Evolutionary conservation across 805 yeast species (phyloP).

Genomic region (Starmerella cellae): DNA sequence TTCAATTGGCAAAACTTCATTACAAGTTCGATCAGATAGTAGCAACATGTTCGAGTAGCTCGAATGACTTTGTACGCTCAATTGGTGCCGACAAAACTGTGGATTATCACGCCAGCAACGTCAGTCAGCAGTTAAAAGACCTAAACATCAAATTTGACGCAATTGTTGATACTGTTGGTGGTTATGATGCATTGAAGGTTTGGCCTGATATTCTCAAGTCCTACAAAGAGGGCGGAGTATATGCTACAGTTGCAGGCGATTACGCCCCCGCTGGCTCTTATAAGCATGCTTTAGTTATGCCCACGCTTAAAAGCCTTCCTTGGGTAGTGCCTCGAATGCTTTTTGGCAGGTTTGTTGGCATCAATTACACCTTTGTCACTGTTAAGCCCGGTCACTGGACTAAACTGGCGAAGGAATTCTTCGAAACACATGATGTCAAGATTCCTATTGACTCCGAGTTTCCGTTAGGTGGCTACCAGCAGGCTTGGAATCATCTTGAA

Average conservation of each 20-base stretch:
- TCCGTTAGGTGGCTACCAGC: conserved; percentile 36
- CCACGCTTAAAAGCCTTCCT: conserved; percentile 12
- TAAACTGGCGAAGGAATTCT: conserved; percentile 32
- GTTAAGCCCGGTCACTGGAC: conserved; percentile 29
- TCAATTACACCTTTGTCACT: conserved; percentile 21
- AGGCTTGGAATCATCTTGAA: conserved; percentile 39
- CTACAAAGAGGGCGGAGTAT: conserved; percentile 36
- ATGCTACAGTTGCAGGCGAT: conserved; percentile 47
- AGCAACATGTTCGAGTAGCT: conserved; percentile 41
- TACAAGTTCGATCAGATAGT: conserved; percentile 40
- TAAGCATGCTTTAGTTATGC: not conserved
- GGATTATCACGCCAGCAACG: conserved; percentile 19
- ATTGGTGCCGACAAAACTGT: conserved; percentile 43
- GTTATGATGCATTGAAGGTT: conserved; percentile 35
- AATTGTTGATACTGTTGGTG: conserved; percentile 56
- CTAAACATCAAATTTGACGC: conserved; percentile 35
- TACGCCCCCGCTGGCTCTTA: conserved; percentile 9
- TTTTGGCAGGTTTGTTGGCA: conserved; percentile 24
- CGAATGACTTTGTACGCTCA: conserved; percentile 33
- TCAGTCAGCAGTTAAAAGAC: conserved; percentile 2
- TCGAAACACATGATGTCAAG: conserved; percentile 34
- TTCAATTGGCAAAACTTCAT: conserved; percentile 43
- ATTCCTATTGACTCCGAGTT: conserved; percentile 43
- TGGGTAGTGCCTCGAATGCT: conserved; percentile 21
- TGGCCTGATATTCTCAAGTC: conserved; percentile 36